phyloP scores from a whole-genome alignment of 192 early-diverging fungal genomes.

The Chytriomyces hyalinus region DNA sequence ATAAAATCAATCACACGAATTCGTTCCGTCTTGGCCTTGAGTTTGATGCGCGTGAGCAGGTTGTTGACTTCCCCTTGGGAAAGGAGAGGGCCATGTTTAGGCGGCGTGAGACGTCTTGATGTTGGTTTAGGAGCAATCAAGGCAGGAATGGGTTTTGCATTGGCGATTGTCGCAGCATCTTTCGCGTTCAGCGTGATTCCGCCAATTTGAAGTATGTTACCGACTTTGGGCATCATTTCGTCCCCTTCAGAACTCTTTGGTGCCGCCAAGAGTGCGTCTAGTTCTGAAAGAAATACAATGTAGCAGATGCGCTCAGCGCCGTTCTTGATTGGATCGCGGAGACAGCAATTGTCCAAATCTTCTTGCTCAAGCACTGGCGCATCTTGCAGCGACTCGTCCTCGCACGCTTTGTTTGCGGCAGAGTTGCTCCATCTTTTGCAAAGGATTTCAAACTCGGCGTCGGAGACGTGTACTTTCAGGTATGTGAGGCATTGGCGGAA shows the following conservation, averaged over 20 bases:
- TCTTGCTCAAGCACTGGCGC: background rate
- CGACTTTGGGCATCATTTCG: background rate
- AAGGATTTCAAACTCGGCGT: slow-evolving; percentile 55
- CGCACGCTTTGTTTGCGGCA: background rate
- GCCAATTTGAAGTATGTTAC: background rate
- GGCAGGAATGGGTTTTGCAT: background rate
- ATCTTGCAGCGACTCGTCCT: slow-evolving; percentile 13
- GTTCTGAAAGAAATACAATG: slow-evolving; percentile 52
- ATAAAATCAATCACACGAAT: slow-evolving; percentile 63
- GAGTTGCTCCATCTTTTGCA: slow-evolving; percentile 53
- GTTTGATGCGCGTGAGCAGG: slow-evolving; percentile 55
- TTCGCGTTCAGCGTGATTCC: background rate
- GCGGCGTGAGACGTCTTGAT: background rate
- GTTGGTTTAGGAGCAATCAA: background rate
- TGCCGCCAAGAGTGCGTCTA: slow-evolving; percentile 25
- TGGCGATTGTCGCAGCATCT: background rate
- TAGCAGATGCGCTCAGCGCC: slow-evolving; percentile 52
- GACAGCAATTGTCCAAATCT: slow-evolving; percentile 3
- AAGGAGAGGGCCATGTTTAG: slow-evolving; percentile 3
- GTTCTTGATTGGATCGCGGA: slow-evolving; percentile 41
- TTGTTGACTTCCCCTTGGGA: slow-evolving; percentile 34
- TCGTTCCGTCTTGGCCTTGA: slow-evolving; percentile 60
- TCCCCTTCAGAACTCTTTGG: background rate
- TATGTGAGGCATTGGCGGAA: slow-evolving; percentile 59
- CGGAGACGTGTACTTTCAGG: slow-evolving; percentile 48